A percentile compares a stretch with the other conserved stretches of the same genome.
These are phyloP conservation scores for Lepidium africanum DNA, from an alignment of 345 rosid genomes.

Conservation along the genomic window DNA sequence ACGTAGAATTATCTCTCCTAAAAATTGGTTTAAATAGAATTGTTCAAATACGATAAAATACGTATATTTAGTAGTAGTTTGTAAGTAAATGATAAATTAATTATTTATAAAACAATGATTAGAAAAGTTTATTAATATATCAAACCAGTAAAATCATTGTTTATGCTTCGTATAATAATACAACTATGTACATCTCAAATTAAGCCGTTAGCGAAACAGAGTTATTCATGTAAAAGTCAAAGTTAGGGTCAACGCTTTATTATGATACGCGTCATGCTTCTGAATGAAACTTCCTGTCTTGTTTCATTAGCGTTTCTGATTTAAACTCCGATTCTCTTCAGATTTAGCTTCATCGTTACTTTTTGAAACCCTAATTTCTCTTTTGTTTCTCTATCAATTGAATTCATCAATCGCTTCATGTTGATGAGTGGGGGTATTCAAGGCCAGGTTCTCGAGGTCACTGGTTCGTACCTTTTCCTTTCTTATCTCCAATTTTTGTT, in stretches of 20 bases:
- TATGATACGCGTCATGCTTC: conserved; percentile 7
- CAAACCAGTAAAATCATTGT: too few relatives aligned
- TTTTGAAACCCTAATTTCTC: not conserved
- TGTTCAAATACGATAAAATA: too few relatives aligned
- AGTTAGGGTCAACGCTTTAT: not conserved
- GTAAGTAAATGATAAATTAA: too few relatives aligned
- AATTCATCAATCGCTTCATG: not conserved
- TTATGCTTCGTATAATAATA: too few relatives aligned
- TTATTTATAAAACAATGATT: too few relatives aligned
- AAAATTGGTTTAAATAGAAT: too few relatives aligned
- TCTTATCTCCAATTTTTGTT: not conserved
- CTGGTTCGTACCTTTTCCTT: conserved; percentile 35
- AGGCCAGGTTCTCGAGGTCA: conserved; percentile 72
- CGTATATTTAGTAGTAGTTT: too few relatives aligned
- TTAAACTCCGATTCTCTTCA: not conserved
- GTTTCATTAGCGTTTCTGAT: not conserved
- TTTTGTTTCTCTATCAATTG: not conserved
- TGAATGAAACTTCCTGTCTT: not conserved
- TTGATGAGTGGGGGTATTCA: conserved; percentile 46
- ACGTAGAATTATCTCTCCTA: too few relatives aligned
- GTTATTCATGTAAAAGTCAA: not conserved
- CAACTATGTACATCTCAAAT: too few relatives aligned
- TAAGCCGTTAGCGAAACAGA: too few relatives aligned
- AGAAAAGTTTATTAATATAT: too few relatives aligned
- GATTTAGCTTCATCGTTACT: not conserved